Conservation (phyloP, 139 green algal species). For the Coelastrella sp. region DNA sequence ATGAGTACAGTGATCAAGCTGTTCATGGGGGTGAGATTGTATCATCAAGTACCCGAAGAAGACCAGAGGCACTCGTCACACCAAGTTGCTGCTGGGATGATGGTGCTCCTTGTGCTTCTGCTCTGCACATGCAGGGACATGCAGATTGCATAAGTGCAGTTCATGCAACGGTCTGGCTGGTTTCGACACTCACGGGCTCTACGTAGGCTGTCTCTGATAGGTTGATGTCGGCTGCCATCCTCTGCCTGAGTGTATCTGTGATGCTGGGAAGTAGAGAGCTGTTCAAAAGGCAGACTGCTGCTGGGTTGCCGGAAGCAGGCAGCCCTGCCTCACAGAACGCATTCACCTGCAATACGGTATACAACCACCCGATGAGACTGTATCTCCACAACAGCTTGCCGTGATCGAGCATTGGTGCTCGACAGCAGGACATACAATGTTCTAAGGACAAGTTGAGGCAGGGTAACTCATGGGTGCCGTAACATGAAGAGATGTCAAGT, state of each 20-base stretch:
- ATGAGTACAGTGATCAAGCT: too few species aligned
- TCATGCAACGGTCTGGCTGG: too few species aligned
- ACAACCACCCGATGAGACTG: background rate
- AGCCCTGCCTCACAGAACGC: constrained; percentile 68
- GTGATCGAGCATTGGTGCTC: background rate
- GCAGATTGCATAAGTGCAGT: too few species aligned
- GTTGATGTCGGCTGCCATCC: constrained; percentile 84
- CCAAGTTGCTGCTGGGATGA: too few species aligned
- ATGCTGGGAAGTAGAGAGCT: constrained; percentile 1
- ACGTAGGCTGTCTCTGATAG: constrained; percentile 83
- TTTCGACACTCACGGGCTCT: background rate
- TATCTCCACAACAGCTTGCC: too few species aligned
- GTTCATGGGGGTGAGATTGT: too few species aligned
- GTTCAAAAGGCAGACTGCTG: constrained; percentile 76
- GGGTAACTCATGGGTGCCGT: too few species aligned
- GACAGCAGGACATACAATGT: background rate
- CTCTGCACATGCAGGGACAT: too few species aligned
- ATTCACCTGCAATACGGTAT: constrained; percentile 62
- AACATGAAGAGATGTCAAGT: too few species aligned
- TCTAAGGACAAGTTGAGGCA: too few species aligned
- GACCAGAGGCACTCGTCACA: too few species aligned
- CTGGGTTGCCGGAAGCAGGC: constrained; percentile 82
- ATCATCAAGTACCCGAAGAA: too few species aligned
- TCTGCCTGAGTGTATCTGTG: constrained; percentile 45
- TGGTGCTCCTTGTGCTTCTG: background rate